Evolutionary conservation across 306 rosid genomes (phyloP).

Genomic region (Senna tora): DNA sequence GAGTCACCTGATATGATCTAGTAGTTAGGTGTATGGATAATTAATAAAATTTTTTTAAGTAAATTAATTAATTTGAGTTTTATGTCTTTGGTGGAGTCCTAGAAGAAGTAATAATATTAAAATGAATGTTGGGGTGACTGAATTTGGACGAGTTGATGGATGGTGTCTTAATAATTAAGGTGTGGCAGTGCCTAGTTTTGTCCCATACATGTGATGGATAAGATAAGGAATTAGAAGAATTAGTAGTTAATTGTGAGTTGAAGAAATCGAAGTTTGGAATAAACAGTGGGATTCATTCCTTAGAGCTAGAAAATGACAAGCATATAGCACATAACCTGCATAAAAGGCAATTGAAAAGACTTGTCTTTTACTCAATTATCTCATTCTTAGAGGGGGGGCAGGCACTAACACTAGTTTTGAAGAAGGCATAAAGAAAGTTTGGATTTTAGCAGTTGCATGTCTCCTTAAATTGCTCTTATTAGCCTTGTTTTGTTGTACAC

Average conservation of each 20-base stretch:
- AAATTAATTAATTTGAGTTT: not conserved
- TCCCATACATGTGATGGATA: slow-evolving; percentile 10
- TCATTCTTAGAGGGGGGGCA: slow-evolving; percentile 45
- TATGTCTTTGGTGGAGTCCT: not conserved
- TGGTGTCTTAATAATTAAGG: not conserved
- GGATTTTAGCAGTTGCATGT: slow-evolving; percentile 57
- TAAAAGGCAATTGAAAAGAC: slow-evolving; percentile 40
- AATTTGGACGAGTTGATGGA: no score
- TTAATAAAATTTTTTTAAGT: no score
- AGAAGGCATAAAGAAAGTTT: slow-evolving; percentile 47
- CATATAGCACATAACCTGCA: slow-evolving; percentile 37
- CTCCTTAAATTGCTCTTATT: slow-evolving; percentile 56
- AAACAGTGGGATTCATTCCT: slow-evolving; percentile 46
- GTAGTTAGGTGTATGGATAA: not conserved
- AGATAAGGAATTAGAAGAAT: slow-evolving; percentile 1
- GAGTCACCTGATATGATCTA: not conserved
- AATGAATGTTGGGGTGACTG: not conserved
- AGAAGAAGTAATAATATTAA: not conserved
- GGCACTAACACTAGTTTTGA: slow-evolving; percentile 32
- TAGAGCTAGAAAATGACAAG: slow-evolving; percentile 53
- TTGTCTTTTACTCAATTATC: slow-evolving; percentile 42
- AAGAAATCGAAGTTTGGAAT: slow-evolving; percentile 14
- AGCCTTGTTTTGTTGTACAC: slow-evolving; percentile 51
- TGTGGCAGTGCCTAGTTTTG: not conserved
- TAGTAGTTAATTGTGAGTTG: not conserved